Evolutionary conservation across 257 asterid species (phyloP), one percentile per base, ranked within the genome.

Genomic region (Jacaranda mimosifolia): DNA sequence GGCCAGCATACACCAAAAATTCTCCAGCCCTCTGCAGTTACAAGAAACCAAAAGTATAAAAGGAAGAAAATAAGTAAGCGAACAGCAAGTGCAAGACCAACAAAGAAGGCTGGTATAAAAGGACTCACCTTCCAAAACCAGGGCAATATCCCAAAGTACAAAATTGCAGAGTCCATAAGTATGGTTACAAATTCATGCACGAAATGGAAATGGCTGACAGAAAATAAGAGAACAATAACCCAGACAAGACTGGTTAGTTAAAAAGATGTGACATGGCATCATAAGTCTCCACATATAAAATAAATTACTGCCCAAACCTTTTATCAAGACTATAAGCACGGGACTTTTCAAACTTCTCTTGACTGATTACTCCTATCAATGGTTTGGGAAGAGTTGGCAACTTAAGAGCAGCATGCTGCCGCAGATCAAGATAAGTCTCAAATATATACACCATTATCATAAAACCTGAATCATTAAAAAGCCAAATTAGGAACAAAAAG

Each of bases 91-190:
- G 35, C 43, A 45, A 76, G 58, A 81, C 32, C 81, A 65, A 70
- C 18, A 64, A 56, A 71, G 39, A 76, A 77, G 42, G 40, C 21
- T 38, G 55, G 59, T 32, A 63, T 9, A 45, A 38, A 67, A 78
- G 63, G 68, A 64, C 88, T 83, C 73, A 93, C 99, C 97, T 90
- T 93, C 99, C 98, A 96, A 45, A 96, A 91, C 98, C 98, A 96
- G 70, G 99, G 99, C 80, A 96, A 75, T 58, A 93, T 48, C 78
- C 98, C 92, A 19, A 81, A 91, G 85, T 79, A 91, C 86, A 96
- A 77, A 78, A 96, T 93, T 53, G 93, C 90, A 21, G 92, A 85
- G 86, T 96, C 98, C 97, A 91, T 85, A 39, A 96, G 81, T 83
- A 91, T 86, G 76, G 92, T 87, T 43, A 93, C 92, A 77, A 93